A percentile compares a stretch with the other conserved stretches of the same genome.
Conservation (phyloP, 2,329 filamentous ascomycete genomes). For the Botryotinia convoluta region DNA sequence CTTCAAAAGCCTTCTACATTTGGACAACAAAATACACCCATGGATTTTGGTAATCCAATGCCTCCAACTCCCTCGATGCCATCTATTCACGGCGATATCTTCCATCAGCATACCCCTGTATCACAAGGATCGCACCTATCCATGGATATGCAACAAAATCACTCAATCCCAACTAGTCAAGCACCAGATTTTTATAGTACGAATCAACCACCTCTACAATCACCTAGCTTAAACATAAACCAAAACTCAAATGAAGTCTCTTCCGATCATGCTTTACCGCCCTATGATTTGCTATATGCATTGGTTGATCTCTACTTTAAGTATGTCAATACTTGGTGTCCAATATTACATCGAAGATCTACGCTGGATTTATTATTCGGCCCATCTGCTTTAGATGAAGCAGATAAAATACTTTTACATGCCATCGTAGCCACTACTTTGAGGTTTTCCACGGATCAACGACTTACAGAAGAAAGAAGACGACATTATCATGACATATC, state of each 20-base stretch:
- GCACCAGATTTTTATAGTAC: conserved; percentile 39
- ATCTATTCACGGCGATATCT: conserved; percentile 47
- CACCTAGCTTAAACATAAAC: conserved; percentile 55
- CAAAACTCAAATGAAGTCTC: conserved; percentile 46
- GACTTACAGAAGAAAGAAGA: conserved; percentile 70
- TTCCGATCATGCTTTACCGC: conserved; percentile 66
- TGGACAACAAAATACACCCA: conserved; percentile 45
- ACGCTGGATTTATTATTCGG: conserved; percentile 83
- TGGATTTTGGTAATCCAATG: conserved; percentile 49
- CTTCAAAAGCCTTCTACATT: conserved; percentile 57
- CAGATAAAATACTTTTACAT: conserved; percentile 78
- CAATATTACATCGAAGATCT: conserved; percentile 80
- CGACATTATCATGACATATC: conserved; percentile 75
- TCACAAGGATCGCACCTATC: conserved; percentile 10
- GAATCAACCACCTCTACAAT: conserved; percentile 48
- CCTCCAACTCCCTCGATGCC: conserved; percentile 45
- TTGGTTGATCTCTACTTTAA: conserved; percentile 77
- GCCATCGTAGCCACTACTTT: conserved; percentile 87
- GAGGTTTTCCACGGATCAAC: conserved; percentile 74
- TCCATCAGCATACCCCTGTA: conserved; percentile 40
- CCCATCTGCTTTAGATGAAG: conserved; percentile 70
- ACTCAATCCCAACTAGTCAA: conserved; percentile 29
- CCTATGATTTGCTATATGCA: conserved; percentile 70
- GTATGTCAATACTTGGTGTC: conserved; percentile 80
- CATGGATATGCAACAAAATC: conserved; percentile 37